Evolutionary conservation across 441 rosid species (phyloP).

Genomic region (Syzygium syzygioides): DNA sequence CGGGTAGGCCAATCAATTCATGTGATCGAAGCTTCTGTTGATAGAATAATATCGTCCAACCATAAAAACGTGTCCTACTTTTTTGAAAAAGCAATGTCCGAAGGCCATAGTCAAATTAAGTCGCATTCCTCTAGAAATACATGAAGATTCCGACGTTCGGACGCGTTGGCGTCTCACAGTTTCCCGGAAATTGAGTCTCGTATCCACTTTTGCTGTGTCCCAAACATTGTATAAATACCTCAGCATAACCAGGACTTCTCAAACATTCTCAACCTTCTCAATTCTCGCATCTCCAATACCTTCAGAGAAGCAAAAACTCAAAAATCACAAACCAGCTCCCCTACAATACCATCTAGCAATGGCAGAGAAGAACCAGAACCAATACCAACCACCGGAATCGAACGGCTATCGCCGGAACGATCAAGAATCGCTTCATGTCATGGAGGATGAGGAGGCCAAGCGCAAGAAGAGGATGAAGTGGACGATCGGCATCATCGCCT

Average conservation of each 20-base stretch:
- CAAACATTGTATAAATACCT: not conserved
- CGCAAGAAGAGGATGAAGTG: not conserved
- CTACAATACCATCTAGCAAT: not conserved
- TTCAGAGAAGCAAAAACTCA: not conserved
- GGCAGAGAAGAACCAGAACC: not conserved
- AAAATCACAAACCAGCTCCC: not conserved
- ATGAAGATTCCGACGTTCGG: not conserved
- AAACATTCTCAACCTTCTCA: not conserved
- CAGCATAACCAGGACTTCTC: not conserved
- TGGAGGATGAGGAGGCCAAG: not conserved
- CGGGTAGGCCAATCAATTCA: not conserved
- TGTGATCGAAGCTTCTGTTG: not conserved
- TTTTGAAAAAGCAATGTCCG: not conserved
- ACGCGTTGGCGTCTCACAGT: not conserved
- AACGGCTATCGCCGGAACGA: not conserved
- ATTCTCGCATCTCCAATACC: not conserved
- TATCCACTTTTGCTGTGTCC: not conserved
- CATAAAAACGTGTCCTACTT: not conserved
- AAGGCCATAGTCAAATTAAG: not conserved
- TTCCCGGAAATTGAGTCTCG: not conserved
- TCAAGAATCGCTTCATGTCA: not conserved
- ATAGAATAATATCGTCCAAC: not conserved
- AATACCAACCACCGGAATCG: not conserved
- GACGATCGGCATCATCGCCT: not conserved
- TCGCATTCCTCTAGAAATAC: not conserved